Evolutionary conservation across 306 rosid species (phyloP).

Genomic region (Cajanus cajan): DNA sequence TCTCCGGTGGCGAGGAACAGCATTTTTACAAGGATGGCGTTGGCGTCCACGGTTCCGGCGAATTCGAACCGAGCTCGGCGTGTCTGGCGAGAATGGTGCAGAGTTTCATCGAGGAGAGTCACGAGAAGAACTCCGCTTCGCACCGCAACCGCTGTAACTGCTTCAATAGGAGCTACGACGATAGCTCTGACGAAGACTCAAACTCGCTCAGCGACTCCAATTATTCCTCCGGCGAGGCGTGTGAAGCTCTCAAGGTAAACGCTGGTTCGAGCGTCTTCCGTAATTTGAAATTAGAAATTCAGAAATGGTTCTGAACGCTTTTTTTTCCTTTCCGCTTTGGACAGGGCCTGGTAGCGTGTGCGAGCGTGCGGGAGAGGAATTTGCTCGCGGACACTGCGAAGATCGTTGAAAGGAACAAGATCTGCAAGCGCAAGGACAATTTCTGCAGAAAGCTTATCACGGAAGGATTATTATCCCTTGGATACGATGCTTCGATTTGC

Average conservation of each 20-base stretch:
- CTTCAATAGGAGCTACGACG: slow-evolving; percentile 58
- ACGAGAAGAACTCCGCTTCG: slow-evolving; percentile 51
- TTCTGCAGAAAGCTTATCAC: slow-evolving; percentile 48
- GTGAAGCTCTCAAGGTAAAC: slow-evolving; percentile 69
- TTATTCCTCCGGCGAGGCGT: slow-evolving; percentile 47
- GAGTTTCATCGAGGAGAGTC: slow-evolving; percentile 74
- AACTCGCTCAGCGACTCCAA: slow-evolving; percentile 44
- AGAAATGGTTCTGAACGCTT: not conserved
- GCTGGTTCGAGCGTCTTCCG: not conserved
- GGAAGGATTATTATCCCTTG: slow-evolving; percentile 53
- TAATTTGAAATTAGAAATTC: too few relatives aligned
- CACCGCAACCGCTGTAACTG: slow-evolving; percentile 66
- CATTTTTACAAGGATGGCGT: slow-evolving; percentile 41
- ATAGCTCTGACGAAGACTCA: slow-evolving; percentile 61
- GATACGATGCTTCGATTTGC: slow-evolving; percentile 84
- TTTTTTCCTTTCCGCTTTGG: not conserved
- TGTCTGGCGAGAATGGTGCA: slow-evolving; percentile 86
- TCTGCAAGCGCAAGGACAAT: slow-evolving; percentile 63
- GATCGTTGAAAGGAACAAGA: slow-evolving; percentile 80
- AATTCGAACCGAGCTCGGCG: slow-evolving; percentile 72
- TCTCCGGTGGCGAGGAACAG: slow-evolving; percentile 33
- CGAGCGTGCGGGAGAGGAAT: slow-evolving; percentile 60
- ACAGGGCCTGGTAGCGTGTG: slow-evolving; percentile 64
- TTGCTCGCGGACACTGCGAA: slow-evolving; percentile 69
- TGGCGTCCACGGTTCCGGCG: slow-evolving; percentile 29